Percentiles rank a stretch among this genome's conserved stretches.
Conservation (phyloP, 2,329 filamentous ascomycete genomes). For the Reticulascus tulasneorum region DNA sequence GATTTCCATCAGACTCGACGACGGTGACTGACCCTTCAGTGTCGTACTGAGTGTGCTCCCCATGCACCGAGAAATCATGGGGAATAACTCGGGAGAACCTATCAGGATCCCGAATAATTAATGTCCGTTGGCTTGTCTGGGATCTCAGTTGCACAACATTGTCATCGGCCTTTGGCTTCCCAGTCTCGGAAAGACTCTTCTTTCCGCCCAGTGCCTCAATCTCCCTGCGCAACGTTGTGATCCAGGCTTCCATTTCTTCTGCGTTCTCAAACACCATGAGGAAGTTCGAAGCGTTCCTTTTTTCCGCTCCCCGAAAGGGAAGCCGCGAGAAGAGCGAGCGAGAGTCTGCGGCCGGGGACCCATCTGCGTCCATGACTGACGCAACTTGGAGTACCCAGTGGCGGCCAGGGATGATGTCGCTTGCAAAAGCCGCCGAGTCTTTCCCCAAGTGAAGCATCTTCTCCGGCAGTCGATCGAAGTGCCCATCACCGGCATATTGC, state of each 20-base stretch:
- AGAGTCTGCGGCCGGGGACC: slow-evolving; percentile 43
- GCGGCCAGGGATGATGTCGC: slow-evolving; percentile 72
- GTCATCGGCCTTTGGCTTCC: slow-evolving; percentile 43
- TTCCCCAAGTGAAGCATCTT: slow-evolving; percentile 68
- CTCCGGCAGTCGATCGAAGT: slow-evolving; percentile 69
- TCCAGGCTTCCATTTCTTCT: slow-evolving; percentile 74
- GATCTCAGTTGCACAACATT: slow-evolving; percentile 26
- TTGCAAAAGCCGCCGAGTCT: slow-evolving; percentile 75
- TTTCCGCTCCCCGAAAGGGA: slow-evolving; percentile 54
- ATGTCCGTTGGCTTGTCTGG: slow-evolving; percentile 40
- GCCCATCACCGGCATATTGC: slow-evolving; percentile 69
- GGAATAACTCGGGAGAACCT: slow-evolving; percentile 38
- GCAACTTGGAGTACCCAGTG: slow-evolving; percentile 79
- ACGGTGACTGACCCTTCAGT: slow-evolving; percentile 15
- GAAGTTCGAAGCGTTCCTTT: slow-evolving; percentile 57
- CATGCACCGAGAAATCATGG: slow-evolving; percentile 29
- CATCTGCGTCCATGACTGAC: slow-evolving; percentile 59
- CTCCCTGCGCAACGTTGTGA: slow-evolving; percentile 62
- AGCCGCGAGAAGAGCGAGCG: slow-evolving; percentile 64
- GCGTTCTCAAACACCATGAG: slow-evolving; percentile 70
- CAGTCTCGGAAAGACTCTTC: slow-evolving; percentile 58
- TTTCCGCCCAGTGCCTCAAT: slow-evolving; percentile 69
- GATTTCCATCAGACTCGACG: slow-evolving; percentile 23
- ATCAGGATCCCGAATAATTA: slow-evolving; percentile 45
- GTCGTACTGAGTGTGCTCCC: slow-evolving; percentile 21